These are phyloP conservation scores for Dipteronia sinensis DNA, from an alignment of 345 rosid species.

Conservation along the genomic window DNA sequence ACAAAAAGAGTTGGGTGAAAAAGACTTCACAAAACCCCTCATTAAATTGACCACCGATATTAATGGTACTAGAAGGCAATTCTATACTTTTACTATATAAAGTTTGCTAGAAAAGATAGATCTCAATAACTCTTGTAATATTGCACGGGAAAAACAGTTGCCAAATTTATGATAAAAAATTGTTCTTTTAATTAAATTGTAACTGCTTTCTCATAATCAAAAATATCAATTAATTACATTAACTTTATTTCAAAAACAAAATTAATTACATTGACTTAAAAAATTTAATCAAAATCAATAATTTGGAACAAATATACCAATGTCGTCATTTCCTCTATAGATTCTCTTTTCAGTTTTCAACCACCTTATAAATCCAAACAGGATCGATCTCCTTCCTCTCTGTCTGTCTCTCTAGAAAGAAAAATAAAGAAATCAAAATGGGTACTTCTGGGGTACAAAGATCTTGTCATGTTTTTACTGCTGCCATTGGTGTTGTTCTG, in stretches of 20 bases:
- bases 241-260: too few species aligned
- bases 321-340: not conserved
- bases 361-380: not conserved
- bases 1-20: not conserved
- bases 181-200: too few species aligned
- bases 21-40: not conserved
- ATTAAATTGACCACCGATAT: not conserved
- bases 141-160: not conserved
- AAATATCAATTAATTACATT: too few species aligned
- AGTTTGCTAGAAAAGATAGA: not conserved
- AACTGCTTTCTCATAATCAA: too few species aligned
- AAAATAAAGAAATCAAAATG: conserved; percentile 13
- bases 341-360: conserved; percentile 3
- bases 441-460: conserved; percentile 10
- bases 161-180: not conserved
- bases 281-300: not conserved
- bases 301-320: not conserved
- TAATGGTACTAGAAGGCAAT: not conserved
- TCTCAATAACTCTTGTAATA: not conserved
- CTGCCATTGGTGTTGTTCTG: conserved; percentile 2
- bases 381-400: not conserved
- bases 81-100: too few species aligned
- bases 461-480: not conserved
- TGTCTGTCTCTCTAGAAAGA: not conserved
- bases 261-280: too few species aligned